Base-by-base conservation (phyloP, 148 eudicot species). In the Simmondsia chinensis region DNA sequence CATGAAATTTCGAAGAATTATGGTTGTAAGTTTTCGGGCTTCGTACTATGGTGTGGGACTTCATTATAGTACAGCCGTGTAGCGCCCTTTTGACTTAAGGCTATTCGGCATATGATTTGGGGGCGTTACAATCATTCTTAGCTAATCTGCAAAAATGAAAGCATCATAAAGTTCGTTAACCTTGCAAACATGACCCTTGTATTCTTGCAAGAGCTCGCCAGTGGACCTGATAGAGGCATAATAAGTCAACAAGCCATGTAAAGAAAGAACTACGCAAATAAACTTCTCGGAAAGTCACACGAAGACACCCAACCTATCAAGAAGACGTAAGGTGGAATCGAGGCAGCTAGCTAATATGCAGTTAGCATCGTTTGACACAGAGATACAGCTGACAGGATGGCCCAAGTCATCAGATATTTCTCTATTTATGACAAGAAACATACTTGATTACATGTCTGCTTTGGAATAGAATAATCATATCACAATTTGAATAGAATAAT, bases 151-250 rank as follows among this genome's bases (percentile, higher is more conserved):
- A n/a, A n/a, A 6, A 3, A 11, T 26, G 4, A 8, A 3, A 46
- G 21, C 17, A 20, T 20, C 13, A 9, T 37, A 26, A 18, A 15
- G 50, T 12, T 35, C 13, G 23, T 71, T 55, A 20, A 89, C 97
- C 97, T 89, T 89, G 81, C 97, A 84, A 27, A 73, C 62, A 48
- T 89, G 95, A 39, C 97, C 97, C 70, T 76, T 85, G 57, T 89
- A 89, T 63, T 89, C 85, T 72, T 89, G 97, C 63, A 89, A 59
- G 33, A 74, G 69, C 65, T 89, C 97, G 54, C 97, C 95, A 19
- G 62, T 46, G 52, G 95, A 61, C 60, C 97, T 84, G 73, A 31
- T 21, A 54, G 12, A 39, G 10, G 32, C 48, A 50, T 13, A 29
- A 49, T 12, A 11, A 9, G 22, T 49, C 12, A 61, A 34, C 23